phyloP scores from a whole-genome alignment of 768 basidiomycete species.

The Termitomyces sp. region DNA sequence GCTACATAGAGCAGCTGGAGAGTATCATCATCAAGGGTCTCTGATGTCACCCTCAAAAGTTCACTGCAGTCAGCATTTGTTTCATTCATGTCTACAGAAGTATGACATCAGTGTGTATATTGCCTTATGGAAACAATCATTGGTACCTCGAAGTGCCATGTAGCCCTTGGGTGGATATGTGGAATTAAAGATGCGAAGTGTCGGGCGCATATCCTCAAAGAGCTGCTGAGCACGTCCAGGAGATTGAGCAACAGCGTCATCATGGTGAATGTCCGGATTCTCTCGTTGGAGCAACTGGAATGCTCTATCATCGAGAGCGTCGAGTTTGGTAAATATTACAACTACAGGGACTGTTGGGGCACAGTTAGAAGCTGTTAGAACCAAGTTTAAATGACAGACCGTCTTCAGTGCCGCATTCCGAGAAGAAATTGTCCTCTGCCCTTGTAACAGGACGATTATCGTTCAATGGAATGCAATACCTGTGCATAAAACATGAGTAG shows the following conservation, averaged over 20 bases:
- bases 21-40: slow-evolving; percentile 8
- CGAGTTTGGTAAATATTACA: slow-evolving; percentile 13
- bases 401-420: slow-evolving; percentile 10
- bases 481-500: not conserved
- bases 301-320: slow-evolving; percentile 4
- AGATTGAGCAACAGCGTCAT: not conserved
- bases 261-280: not conserved
- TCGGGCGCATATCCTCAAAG: slow-evolving; percentile 5
- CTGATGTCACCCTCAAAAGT: slow-evolving; percentile 6
- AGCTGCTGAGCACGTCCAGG: slow-evolving; percentile 1
- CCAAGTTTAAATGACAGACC: not conserved
- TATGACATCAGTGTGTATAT: not conserved
- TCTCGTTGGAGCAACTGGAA: slow-evolving; percentile 2
- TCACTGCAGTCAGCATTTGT: not conserved
- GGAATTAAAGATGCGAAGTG: slow-evolving; percentile 4
- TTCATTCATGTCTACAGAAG: slow-evolving; percentile 4
- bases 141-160: slow-evolving; percentile 6
- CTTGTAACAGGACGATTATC: slow-evolving; percentile 7
- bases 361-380: not conserved
- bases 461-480: slow-evolving; percentile 13
- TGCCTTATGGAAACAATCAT: not conserved
- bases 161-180: slow-evolving; percentile 4
- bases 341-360: slow-evolving; percentile 9
- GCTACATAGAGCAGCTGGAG: slow-evolving; percentile 10
- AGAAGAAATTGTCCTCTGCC: slow-evolving; percentile 9